phyloP scores from a whole-genome alignment of 2,329 filamentous ascomycete species.

The Penicillium occitanis region DNA sequence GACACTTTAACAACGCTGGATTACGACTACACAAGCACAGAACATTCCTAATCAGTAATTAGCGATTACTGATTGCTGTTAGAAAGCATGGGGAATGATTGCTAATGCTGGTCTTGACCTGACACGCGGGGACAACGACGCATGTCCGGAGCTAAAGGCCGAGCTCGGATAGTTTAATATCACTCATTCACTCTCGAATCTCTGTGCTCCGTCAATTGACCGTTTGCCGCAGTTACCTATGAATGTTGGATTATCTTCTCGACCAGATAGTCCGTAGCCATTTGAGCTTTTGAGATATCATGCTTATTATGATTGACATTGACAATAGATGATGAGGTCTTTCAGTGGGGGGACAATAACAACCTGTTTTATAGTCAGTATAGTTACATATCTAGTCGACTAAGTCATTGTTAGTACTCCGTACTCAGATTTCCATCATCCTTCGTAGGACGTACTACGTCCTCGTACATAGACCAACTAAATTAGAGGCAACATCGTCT shows the following conservation, averaged over 20 bases:
- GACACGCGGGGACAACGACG: background rate
- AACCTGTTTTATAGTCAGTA: background rate
- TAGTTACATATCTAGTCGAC: background rate
- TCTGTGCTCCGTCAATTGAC: background rate
- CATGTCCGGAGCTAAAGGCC: background rate
- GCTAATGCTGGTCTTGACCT: background rate
- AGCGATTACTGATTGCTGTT: background rate
- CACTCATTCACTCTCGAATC: background rate
- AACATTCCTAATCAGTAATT: background rate
- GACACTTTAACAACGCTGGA: background rate
- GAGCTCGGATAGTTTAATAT: background rate
- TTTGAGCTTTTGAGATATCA: background rate
- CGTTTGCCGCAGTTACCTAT: slow-evolving; percentile 11
- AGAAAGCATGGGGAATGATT: background rate
- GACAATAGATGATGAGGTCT: background rate
- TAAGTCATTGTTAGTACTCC: background rate
- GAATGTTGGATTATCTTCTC: background rate
- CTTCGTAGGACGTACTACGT: background rate
- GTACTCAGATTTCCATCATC: background rate
- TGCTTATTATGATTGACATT: slow-evolving; percentile 4
- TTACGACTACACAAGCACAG: background rate
- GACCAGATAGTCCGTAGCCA: background rate
- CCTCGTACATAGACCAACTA: background rate
- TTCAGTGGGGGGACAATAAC: background rate
- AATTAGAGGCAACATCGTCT: slow-evolving; percentile 4